Conservation (phyloP, 768 basidiomycete species). For the Tephrocybe sp. region DNA sequence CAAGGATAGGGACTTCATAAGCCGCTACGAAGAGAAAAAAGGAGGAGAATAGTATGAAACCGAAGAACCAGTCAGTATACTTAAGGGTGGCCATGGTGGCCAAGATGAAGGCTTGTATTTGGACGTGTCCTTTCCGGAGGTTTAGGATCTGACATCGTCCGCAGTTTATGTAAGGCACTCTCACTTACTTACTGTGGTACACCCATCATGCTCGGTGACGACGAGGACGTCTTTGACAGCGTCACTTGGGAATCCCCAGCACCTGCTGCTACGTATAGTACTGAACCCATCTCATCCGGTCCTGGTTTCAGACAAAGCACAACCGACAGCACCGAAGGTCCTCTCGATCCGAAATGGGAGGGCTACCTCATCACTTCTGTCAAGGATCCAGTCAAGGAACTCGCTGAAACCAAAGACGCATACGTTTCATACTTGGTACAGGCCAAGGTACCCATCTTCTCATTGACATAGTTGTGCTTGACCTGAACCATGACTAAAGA, state of each 20-base stretch:
- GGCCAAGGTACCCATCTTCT: constrained; percentile 61
- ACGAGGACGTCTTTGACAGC: constrained; percentile 89
- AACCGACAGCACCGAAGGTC: constrained; percentile 65
- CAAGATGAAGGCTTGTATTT: constrained; percentile 22
- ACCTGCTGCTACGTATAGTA: constrained; percentile 44
- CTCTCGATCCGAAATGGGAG: constrained; percentile 89
- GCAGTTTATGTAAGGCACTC: constrained; percentile 14
- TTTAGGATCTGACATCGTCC: constrained; percentile 16
- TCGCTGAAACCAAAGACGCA: constrained; percentile 95
- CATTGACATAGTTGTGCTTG: neutral
- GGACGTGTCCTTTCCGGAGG: constrained; percentile 32
- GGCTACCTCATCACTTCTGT: constrained; percentile 81
- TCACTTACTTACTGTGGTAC: neutral
- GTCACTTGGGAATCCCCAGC: constrained; percentile 86
- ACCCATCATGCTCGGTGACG: constrained; percentile 70
- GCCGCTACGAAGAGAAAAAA: constrained; percentile 37
- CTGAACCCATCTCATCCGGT: constrained; percentile 43
- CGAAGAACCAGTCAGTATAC: constrained; percentile 12
- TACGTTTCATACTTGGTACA: constrained; percentile 93
- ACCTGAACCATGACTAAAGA: constrained; percentile 44
- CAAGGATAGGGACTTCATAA: constrained; percentile 64
- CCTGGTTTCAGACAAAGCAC: constrained; percentile 85
- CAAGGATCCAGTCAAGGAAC: constrained; percentile 91
- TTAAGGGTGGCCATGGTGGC: constrained; percentile 19
- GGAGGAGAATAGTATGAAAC: constrained; percentile 24